Evolutionary conservation across 2,329 filamentous ascomycete genomes (phyloP).

Genomic region (Ceratocystis cacaofunesta): DNA sequence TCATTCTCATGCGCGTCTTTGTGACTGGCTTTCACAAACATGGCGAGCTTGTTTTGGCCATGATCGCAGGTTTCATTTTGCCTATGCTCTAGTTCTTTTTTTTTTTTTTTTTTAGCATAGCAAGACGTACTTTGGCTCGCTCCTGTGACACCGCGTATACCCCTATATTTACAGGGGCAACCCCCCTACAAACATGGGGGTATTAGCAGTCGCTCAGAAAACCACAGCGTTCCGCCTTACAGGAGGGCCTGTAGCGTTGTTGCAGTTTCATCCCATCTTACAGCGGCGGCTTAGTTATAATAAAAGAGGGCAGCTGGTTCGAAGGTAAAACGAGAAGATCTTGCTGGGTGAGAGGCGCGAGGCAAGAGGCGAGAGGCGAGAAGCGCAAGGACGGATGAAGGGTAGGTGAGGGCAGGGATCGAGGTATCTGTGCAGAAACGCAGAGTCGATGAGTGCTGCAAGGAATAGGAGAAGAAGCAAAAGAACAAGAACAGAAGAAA

Average conservation of each 20-base stretch:
- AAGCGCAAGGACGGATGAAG: background rate
- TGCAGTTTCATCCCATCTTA: slow-evolving; percentile 1
- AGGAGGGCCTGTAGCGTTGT: background rate
- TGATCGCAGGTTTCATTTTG: background rate
- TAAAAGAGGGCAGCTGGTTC: background rate
- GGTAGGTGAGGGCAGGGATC: background rate
- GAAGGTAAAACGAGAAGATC: background rate
- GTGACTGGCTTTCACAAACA: background rate
- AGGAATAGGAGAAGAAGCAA: background rate
- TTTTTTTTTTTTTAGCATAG: background rate
- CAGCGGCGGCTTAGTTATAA: background rate
- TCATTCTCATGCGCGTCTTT: background rate
- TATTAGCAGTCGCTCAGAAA: background rate
- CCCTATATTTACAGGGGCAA: background rate
- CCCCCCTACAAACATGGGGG: background rate
- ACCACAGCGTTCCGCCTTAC: background rate
- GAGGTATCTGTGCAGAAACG: background rate
- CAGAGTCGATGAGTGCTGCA: background rate
- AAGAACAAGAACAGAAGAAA: background rate
- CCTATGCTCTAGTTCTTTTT: background rate
- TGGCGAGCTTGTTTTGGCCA: background rate
- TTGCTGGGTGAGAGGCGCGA: background rate
- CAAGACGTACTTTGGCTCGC: slow-evolving; percentile 15
- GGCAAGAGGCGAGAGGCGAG: background rate
- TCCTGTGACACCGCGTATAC: background rate